Base-by-base conservation (phyloP, 2,329 filamentous ascomycete species). In the Aspergillus pseudoviridinutans region DNA sequence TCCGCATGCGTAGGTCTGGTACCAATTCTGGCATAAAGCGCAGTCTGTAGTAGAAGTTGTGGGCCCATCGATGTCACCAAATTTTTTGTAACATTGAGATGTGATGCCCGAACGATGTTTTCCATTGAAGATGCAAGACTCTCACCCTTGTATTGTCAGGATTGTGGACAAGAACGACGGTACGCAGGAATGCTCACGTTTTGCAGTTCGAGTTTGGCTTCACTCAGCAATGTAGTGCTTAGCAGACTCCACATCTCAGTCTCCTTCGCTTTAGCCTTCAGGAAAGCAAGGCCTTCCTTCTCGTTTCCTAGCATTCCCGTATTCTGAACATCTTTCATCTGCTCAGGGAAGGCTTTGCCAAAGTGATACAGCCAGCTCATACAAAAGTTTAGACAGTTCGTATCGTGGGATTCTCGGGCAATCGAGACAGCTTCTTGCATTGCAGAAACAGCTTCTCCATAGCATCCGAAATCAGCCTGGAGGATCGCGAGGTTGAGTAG, bases 341-440 rank as follows among this genome's bases (percentile, higher is more conserved):
- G 82, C 54, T 85, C 81, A 0, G 92, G 90, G 65, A 93, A 92
- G 0, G 90, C 86, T 68, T 91, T 90, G n/a, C 88, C 89, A 66
- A 97, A 95, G 69, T 97, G 91, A 68, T 95, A 95, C 2, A 97
- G 81, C 94, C 94, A 99, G 69, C 92, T 96, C 60, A 99, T 84
- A 32, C 92, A 90, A 75, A 96, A 97, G 73, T 97, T 97, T 56
- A 99, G 81, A 70, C 94, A 97, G 3, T 85, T 87, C 80, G 91
- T 90, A 69, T 99, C 94, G 63, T 92, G 88, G 64, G 95, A 96
- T 73, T 97, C 94, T 60, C 93, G 82, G 0, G 94, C 94, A n/a
- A 92, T 96, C 0, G 92, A 88, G 35, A 99, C 92, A 0, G 93
- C 92, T 73, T 97, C 94, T 47, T 96, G 87, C 87, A 99, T 96